Conservation (phyloP, 495 filamentous ascomycete genomes). For the Penicillium desertorum region DNA sequence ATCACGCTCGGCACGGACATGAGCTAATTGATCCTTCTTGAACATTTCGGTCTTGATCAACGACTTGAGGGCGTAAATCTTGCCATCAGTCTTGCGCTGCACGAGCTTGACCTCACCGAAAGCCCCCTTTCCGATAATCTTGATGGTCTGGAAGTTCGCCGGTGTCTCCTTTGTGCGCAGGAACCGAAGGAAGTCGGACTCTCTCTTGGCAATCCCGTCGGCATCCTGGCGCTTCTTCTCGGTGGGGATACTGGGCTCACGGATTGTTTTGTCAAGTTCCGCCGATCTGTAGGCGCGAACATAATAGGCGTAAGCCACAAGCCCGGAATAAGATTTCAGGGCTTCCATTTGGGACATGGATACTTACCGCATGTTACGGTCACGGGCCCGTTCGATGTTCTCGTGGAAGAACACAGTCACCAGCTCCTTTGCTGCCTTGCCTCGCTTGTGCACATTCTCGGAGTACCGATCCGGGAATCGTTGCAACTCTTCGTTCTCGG, state of each 20-base stretch:
- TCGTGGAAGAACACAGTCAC: constrained; percentile 93
- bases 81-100: constrained; percentile 91
- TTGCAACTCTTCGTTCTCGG: constrained; percentile 56
- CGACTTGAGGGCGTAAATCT: constrained; percentile 98
- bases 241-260: constrained; percentile 68
- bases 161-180: constrained; percentile 88
- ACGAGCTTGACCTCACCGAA: constrained; percentile 98
- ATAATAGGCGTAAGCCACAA: constrained; percentile 6
- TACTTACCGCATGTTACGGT: constrained; percentile 83
- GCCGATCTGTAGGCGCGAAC: constrained; percentile 62
- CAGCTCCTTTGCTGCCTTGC: constrained; percentile 59
- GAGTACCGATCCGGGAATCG: constrained; percentile 76
- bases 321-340: neutral
- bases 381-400: constrained; percentile 85
- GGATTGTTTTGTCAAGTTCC: constrained; percentile 81
- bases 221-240: constrained; percentile 75
- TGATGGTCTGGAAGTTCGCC: constrained; percentile 90
- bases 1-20: constrained; percentile 96
- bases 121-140: constrained; percentile 97
- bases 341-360: neutral
- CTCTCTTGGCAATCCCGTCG: constrained; percentile 73
- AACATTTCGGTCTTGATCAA: constrained; percentile 99
- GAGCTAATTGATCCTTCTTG: constrained; percentile 98
- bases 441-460: constrained; percentile 74
- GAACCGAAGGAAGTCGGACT: constrained; percentile 91